Base-by-base conservation (phyloP, 108 stramenopile species). In the Cyclotella atomus region DNA sequence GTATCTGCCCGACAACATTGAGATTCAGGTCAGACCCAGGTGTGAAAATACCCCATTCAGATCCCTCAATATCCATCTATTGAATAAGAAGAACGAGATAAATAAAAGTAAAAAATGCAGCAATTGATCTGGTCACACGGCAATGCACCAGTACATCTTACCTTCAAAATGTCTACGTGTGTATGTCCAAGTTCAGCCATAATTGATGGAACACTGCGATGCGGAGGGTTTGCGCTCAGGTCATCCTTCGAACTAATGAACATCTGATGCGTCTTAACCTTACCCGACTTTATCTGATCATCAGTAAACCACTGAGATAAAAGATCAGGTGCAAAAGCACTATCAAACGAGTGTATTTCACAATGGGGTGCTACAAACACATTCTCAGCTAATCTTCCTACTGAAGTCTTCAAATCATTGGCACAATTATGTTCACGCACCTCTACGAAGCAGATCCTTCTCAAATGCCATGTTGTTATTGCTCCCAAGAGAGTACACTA, bases 151-250 rank as follows among this genome's bases (percentile, higher is more conserved):
- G 4, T 49, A 10, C 10, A 49, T 19, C 47, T n/a, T 19, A 49
- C 47, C 47, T 49, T 49, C n/a, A 49, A n/a, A 49, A 49, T 49
- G 47, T 49, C 47, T 17, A 49, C n/a, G n/a, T 49, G 47, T 4
- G 16, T 49, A 49, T 49, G 47, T 4, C 47, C 47, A 49, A 49
- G 47, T 17, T 49, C 47, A n/a, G 47, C 47, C 47, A 49, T 49
- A n/a, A 49, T 49, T 10, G 47, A 49, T 4, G 47, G 47, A 49
- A 49, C n/a, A n/a, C 16, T 17, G 4, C 47, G 9, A 49, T 49
- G 47, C 47, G 47, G 47, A n/a, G 47, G 47, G n/a, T 10, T 49
- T 9, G n/a, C 47, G 9, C 16, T n/a, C 9, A 10, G n/a, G n/a
- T n/a, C 47, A 19, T 49, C 47, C 4, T 10, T 49, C n/a, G n/a